phyloP scores from a whole-genome alignment of 768 basidiomycete species.

The Rhodotorula babjevae region DNA sequence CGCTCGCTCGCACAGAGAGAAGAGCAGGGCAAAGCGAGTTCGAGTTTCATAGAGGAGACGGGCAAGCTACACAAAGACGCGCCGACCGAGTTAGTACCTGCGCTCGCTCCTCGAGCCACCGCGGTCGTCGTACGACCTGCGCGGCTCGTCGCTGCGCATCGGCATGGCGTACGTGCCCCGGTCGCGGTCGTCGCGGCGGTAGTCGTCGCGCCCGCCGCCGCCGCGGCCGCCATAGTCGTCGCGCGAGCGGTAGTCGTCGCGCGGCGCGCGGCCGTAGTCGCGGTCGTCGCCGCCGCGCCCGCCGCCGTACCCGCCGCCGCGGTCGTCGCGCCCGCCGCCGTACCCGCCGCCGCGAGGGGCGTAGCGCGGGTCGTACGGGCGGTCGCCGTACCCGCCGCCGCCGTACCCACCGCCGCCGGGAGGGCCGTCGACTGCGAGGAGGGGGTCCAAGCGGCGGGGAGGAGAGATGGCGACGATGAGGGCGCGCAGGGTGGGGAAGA shows the following conservation, averaged over 20 bases:
- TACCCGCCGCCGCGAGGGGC: conserved; percentile 44
- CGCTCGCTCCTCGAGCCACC: not conserved
- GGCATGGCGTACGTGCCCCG: conserved; percentile 33
- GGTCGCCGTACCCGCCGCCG: conserved; percentile 56
- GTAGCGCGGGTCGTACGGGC: conserved; percentile 73
- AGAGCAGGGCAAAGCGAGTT: no score
- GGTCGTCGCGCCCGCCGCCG: conserved; percentile 34
- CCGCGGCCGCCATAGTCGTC: conserved; percentile 1
- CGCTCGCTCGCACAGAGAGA: no score
- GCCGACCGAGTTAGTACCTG: not conserved
- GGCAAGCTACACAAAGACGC: no score
- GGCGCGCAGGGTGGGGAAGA: not conserved
- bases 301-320: conserved; percentile 45
- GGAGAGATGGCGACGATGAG: no score
- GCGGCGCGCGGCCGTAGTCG: conserved; percentile 44
- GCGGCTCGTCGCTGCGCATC: conserved; percentile 35
- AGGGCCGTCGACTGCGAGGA: conserved; percentile 3
- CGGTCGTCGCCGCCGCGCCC: conserved; percentile 27
- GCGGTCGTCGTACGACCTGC: conserved; percentile 9
- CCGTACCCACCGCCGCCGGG: conserved; percentile 21
- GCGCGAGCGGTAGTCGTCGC: conserved; percentile 29
- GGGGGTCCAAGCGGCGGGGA: no score
- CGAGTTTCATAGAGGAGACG: no score
- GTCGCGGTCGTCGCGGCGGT: conserved; percentile 52
- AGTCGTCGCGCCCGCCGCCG: not conserved